A percentile compares a stretch with the other conserved stretches of the same genome.
These are phyloP conservation scores for Kuraishia hungarica DNA, from an alignment of 805 yeast genomes.

Conservation along the genomic window DNA sequence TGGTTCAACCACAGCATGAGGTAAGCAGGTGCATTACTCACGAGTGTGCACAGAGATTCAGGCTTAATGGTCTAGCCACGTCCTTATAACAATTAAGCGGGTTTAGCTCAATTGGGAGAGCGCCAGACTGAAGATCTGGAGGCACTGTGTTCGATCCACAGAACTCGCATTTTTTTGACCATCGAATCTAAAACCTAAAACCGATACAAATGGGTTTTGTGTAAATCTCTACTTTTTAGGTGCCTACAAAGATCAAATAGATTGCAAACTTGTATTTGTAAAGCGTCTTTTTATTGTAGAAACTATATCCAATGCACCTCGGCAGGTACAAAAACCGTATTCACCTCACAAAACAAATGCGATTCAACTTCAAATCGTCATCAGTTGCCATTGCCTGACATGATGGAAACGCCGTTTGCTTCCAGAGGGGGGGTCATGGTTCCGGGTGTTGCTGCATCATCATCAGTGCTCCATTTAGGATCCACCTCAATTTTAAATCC, in stretches of 20 bases:
- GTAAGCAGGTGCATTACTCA: too few species aligned
- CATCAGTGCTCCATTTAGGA: constrained; percentile 6
- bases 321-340: too few species aligned
- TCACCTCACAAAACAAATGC: too few species aligned
- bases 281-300: not conserved
- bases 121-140: constrained; percentile 41
- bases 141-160: constrained; percentile 90
- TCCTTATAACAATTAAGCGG: constrained; percentile 1
- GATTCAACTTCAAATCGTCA: not conserved
- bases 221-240: too few species aligned
- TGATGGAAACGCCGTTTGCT: not conserved
- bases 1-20: too few species aligned
- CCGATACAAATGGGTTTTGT: too few species aligned
- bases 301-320: not conserved
- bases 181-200: too few species aligned
- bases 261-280: too few species aligned
- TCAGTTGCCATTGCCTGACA: not conserved
- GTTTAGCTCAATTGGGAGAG: constrained; percentile 11
- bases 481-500: constrained; percentile 19
- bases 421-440: not conserved
- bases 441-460: not conserved
- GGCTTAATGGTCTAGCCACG: not conserved
- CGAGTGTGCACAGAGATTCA: too few species aligned
- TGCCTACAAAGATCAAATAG: too few species aligned
- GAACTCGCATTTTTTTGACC: constrained; percentile 40